Base-by-base conservation (phyloP, 441 rosid species). In the Corymbia citriodora region DNA sequence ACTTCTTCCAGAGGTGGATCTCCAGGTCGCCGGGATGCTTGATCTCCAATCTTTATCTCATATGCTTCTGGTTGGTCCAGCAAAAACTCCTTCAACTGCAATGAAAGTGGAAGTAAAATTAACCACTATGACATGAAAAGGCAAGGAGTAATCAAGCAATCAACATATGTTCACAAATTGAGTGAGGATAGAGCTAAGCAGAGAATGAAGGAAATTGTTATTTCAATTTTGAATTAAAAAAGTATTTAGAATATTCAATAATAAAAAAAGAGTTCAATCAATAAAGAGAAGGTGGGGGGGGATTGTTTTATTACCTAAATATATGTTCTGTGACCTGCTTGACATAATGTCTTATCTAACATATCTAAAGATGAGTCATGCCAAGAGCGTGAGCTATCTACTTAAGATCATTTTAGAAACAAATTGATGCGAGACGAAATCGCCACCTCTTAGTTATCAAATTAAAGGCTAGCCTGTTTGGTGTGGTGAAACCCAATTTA, bases 1-100 rank as follows among this genome's bases (percentile, higher is more conserved):
- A 97, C 95, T 90, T 93, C 91, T 33, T 97, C 99, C n/a, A 96
- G 89, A 3, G 99, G 97, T 89, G 97, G 98, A 93, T 97, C 99
- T 87, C 98, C 99, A 3, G 96, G 94, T 92, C 98, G 94, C 55
- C 99, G 93, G 85, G 93, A 98, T 87, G 90, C 92, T 90, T 94
- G 95, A 88, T 97, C 98, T 63, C 97, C 99, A 7, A 96, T 94
- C 96, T 96, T 97, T 72, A 97, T 91, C 94, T 98, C 99, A 87
- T 97, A 96, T 52, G 98, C 98, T 50, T 98, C 99, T n/a, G 92
- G 94, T 83, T 97, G 97, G 19, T 91, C 94, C 92, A 97, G 91
- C 55, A 98, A 89, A 87, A 95, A 98, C 88, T 98, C 99, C 95
- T 94, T 96, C 93, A 97, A 90, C 99, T 98, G 94, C 57, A 52